Base-by-base conservation (phyloP, 2,329 filamentous ascomycete genomes). In the Juglanconis juglandina region DNA sequence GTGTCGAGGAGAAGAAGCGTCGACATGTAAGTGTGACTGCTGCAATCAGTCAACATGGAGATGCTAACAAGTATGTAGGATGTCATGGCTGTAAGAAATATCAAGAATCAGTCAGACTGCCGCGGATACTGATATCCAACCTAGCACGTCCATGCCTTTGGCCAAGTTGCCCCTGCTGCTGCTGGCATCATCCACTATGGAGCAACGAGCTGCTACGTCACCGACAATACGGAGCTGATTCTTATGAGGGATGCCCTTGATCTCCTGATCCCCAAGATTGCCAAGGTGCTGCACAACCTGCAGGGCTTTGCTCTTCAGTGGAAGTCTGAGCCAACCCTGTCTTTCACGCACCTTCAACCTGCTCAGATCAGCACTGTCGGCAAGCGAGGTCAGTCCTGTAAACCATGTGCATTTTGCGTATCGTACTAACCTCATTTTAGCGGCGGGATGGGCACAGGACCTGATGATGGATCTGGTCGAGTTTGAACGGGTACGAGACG, bases 181-280 rank as follows among this genome's bases (percentile, higher is more conserved):
- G 90, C 89, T 13, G 90, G 90, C 39, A 90, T 95, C 67, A 94
- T 96, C 24, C 51, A 62, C 39, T 51, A 58, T 9, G 56, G 64
- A 57, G 70, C 70, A 2, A 75, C 73, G 2, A 71, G 66, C 60
- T 85, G 80, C 72, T 86, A 79, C 68, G 81, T 86, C 44, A 93
- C 89, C 53, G 90, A 92, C 69, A 92, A 92, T 65, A 82, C 87
- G 2, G 91, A 94, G 67, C 77, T 94, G 41, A 91, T 96, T 65
- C 85, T 96, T 68, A 83, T 92, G 68, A 79, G 86, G 32, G 85
- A 92, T 62, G 92, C 85, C 5, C 77, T 96, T 59, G 85, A 94
- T 66, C 76, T 96, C n/a, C 73, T 96, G 4, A 77, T 90, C 8
- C 86, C 86, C 41, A 96, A 93, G 75, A 76, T 96, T 6, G 91